Base-by-base conservation (phyloP, 2,329 filamentous ascomycete genomes). In the Berkeleyomyces rouxiae region DNA sequence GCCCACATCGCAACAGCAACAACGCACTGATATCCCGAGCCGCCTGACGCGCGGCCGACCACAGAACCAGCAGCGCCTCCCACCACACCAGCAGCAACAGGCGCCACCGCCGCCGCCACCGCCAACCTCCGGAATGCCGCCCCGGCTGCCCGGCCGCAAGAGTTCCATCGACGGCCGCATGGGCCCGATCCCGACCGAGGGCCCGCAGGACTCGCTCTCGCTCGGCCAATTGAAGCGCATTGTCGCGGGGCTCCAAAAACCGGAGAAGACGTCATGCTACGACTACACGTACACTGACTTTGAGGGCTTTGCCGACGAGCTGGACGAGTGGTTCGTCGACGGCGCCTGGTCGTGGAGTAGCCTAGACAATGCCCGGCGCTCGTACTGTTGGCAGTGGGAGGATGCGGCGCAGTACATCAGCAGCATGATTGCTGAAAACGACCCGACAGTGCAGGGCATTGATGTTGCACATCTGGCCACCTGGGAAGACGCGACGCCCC, bases 271-370 rank as follows among this genome's bases (percentile, higher is more conserved):
- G 51, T 83, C 84, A 9, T 60, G 63, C 40, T 99, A 99, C 76
- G 90, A 93, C 65, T 99, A 96, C 71, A 82, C 82, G 66, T 92
- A 92, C 74, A 76, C 81, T 36, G 87, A 92, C 72, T 80, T 81
- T 63, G 84, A 85, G 31, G 77, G 83, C 0, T 86, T 95, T 68
- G 83, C 88, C 16, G 89, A 93, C 66, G 93, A 99, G 76, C 79
- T 99, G 58, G 90, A 97, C 71, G 93, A 99, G 75, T 99, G 93
- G 93, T 99, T 99, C 73, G 84, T 86, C 61, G 96, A 97, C 74
- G 87, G 87, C 68, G 85, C 90, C 66, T 87, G 88, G 73, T 91
- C 97, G 71, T 88, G 88, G 74, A 80, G 86, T 57, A 85, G 91
- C 69, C 77, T 96, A 58, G 81, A 87, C 61, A 82, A 85, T 61